Base-by-base conservation (phyloP, 106 monocot genomes). In the Chionographis japonica region DNA sequence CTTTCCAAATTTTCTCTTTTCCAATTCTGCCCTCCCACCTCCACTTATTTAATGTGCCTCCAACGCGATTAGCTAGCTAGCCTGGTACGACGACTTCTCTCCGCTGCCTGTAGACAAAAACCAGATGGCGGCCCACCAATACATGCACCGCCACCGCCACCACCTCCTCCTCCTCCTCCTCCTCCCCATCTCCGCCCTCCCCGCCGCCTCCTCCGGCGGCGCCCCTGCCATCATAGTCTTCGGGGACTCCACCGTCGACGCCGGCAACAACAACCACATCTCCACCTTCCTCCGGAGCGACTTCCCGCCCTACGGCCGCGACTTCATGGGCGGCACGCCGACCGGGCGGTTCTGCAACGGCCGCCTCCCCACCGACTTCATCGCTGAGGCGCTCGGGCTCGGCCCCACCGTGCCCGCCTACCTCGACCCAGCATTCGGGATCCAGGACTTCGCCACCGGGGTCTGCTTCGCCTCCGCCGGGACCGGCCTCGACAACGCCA, bases 281-380 rank as follows among this genome's bases (percentile, higher is more conserved):
- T 9, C 2, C 16, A 83, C 83, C 14, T 8, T 52, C 5, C 56
- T 74, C 14, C 74, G 66, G 74, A 75, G 75, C 71, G 63, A 83
- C 51, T 83, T 83, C 61, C 60, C 12, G 15, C 83, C 83, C 2
- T 83, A 83, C 41, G 83, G 83, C 19, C 83, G 75, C 4, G 83
- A 83, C 61, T 71, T 83, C 37, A 8, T 15, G n/a, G 71, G 66
- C 40, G 71, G 62, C 3, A 13, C 16, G 39, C 69, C 83, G 9
- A 86, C 86, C 39, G 86, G 86, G 4, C 68, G 86, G 13, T 82
- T 86, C 75, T 81, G 78, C 78, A 86, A 86, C 60, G 86, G 86
- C 40, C 78, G 75, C 4, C 68, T 86, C 14, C 41, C 86, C 42
- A 69, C 75, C 38, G 86, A 86, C 68, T 81, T 86, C 65, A 81